A percentile compares a stretch with the other conserved stretches of the same genome.
Conservation (phyloP, 345 rosid species). For the Mangifera indica region DNA sequence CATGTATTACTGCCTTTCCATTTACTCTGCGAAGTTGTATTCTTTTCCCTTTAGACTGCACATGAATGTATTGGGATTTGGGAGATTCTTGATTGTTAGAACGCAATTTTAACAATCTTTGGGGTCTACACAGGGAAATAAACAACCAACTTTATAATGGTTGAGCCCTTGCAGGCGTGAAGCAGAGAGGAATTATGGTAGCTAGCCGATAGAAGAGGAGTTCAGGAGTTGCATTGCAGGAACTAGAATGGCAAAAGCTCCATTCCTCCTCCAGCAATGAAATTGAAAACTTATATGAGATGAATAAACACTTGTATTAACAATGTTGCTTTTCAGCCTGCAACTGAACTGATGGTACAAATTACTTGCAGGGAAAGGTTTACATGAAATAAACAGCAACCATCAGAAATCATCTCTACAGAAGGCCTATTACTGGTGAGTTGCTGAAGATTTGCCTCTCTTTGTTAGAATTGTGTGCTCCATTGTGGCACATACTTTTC, state of each 20-base stretch:
- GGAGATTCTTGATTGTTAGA: neutral
- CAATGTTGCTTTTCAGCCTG: slow-evolving; percentile 7
- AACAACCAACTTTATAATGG: neutral
- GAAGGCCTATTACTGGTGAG: slow-evolving; percentile 58
- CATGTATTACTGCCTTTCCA: neutral
- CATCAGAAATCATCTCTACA: slow-evolving; percentile 28
- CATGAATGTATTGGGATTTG: neutral
- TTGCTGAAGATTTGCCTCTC: slow-evolving; percentile 55
- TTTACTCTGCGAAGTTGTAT: neutral
- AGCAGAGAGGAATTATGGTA: neutral
- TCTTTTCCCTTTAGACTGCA: neutral
- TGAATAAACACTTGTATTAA: slow-evolving; percentile 4
- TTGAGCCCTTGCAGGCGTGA: neutral
- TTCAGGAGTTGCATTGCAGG: neutral
- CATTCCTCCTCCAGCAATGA: neutral
- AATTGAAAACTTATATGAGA: neutral
- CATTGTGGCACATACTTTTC: slow-evolving; percentile 60
- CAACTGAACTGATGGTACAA: slow-evolving; percentile 14
- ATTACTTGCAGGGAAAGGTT: slow-evolving; percentile 10
- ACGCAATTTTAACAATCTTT: neutral
- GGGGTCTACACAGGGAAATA: neutral
- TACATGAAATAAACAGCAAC: slow-evolving; percentile 18
- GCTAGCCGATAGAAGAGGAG: too few relatives aligned
- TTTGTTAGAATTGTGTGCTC: slow-evolving; percentile 34
- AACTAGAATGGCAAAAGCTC: neutral